phyloP scores from a whole-genome alignment of 805 yeast species.

The Grigorovia transvaalensis region DNA sequence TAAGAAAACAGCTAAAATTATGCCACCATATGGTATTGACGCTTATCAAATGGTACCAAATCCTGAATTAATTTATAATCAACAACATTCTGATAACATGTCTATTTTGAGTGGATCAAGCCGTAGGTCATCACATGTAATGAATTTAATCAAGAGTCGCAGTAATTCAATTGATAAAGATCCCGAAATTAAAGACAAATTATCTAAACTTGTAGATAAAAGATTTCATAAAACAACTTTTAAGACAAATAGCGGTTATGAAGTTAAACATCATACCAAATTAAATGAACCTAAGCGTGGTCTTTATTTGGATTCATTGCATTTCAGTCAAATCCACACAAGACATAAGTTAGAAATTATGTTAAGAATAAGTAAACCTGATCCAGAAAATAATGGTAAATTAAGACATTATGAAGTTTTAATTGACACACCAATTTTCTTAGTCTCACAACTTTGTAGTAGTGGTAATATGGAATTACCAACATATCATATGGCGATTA shows the following conservation, averaged over 20 bases:
- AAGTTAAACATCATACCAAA: slow-evolving; percentile 14
- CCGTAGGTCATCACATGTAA: background rate
- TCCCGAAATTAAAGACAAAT: background rate
- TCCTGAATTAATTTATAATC: slow-evolving; percentile 6
- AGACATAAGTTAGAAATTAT: slow-evolving; percentile 61
- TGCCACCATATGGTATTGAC: slow-evolving; percentile 31
- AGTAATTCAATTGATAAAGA: background rate
- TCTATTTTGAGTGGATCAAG: background rate
- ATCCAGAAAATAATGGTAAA: slow-evolving; percentile 34
- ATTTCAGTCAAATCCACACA: slow-evolving; percentile 50
- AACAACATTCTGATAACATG: background rate
- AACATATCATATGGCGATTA: slow-evolving; percentile 24
- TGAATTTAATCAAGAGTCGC: background rate
- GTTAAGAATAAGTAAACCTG: slow-evolving; percentile 55
- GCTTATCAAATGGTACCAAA: slow-evolving; percentile 14
- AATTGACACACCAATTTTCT: slow-evolving; percentile 62
- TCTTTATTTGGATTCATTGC: slow-evolving; percentile 49
- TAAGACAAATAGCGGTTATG: slow-evolving; percentile 13
- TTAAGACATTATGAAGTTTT: slow-evolving; percentile 72
- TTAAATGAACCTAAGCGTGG: slow-evolving; percentile 21
- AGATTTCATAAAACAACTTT: slow-evolving; percentile 11
- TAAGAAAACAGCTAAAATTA: slow-evolving; percentile 16
- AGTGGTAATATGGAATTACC: slow-evolving; percentile 32
- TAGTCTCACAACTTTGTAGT: slow-evolving; percentile 35
- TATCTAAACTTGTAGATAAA: background rate